Conservation (phyloP, 202 grass and related monocot species). For the Hordeum pubiflorum region DNA sequence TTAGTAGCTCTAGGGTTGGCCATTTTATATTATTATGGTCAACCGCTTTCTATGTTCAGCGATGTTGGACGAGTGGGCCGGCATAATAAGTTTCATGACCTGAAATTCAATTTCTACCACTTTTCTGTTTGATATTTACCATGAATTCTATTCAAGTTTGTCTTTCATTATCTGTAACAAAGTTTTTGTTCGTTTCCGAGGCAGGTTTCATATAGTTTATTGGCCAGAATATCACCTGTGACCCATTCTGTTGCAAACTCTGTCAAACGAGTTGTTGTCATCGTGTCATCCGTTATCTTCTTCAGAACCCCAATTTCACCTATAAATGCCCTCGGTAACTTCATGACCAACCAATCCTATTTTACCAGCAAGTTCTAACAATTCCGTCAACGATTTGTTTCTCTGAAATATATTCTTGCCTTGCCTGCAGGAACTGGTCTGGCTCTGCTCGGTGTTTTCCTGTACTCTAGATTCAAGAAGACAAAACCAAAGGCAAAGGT, state of each 20-base stretch:
- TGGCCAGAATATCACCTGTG: constrained; percentile 53
- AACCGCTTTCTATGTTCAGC: background rate
- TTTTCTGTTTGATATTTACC: background rate
- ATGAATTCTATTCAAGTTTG: constrained; percentile 6
- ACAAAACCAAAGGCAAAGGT: constrained; percentile 40
- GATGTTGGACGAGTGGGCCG: background rate
- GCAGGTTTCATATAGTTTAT: constrained; percentile 59
- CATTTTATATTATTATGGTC: background rate
- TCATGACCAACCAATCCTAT: background rate
- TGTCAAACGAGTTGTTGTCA: constrained; percentile 65
- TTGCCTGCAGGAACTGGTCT: constrained; percentile 50
- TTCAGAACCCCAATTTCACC: constrained; percentile 63
- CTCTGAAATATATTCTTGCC: background rate
- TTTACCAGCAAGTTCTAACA: background rate
- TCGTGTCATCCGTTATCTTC: constrained; percentile 53
- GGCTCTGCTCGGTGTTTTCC: constrained; percentile 57
- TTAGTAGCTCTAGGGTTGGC: background rate
- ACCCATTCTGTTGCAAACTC: constrained; percentile 73
- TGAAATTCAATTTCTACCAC: background rate
- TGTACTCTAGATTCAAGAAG: constrained; percentile 62
- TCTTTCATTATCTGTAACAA: background rate
- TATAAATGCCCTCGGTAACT: constrained; percentile 58
- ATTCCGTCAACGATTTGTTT: background rate
- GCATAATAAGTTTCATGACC: background rate
- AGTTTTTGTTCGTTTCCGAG: constrained; percentile 5